phyloP scores from a whole-genome alignment of 495 filamentous ascomycete genomes.

The Xylaria venustula region DNA sequence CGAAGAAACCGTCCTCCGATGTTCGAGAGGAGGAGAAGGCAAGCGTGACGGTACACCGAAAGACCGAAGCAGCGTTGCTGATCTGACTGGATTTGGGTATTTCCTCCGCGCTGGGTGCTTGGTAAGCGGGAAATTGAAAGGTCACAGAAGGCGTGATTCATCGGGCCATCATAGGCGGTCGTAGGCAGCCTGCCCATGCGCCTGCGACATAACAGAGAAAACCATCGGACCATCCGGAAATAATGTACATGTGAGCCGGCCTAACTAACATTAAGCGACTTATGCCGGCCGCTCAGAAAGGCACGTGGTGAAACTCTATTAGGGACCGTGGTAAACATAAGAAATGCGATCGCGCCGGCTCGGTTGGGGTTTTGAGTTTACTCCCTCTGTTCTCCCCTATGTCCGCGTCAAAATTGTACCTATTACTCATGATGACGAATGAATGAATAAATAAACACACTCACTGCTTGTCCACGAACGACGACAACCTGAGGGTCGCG shows the following conservation, averaged over 20 bases:
- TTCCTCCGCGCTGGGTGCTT: conserved; percentile 10
- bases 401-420: neutral
- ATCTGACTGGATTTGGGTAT: neutral
- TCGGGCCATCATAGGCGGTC: conserved; percentile 6
- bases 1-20: neutral
- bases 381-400: neutral
- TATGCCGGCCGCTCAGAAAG: neutral
- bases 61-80: conserved; percentile 1
- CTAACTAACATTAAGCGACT: neutral
- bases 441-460: neutral
- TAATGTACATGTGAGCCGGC: conserved; percentile 8
- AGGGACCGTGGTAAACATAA: neutral
- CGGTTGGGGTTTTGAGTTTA: neutral
- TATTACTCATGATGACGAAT: neutral
- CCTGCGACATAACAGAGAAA: neutral
- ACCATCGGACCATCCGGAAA: conserved; percentile 10
- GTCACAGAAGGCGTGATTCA: neutral
- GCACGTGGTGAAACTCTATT: conserved; percentile 14
- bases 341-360: neutral
- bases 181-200: neutral
- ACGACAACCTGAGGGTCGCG: neutral
- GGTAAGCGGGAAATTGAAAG: neutral
- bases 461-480: neutral
- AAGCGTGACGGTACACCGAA: neutral
- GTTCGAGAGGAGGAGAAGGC: neutral